These are phyloP conservation scores for Colletotrichum chlorophyti DNA, from an alignment of 2,329 filamentous ascomycete genomes.

Conservation along the genomic window DNA sequence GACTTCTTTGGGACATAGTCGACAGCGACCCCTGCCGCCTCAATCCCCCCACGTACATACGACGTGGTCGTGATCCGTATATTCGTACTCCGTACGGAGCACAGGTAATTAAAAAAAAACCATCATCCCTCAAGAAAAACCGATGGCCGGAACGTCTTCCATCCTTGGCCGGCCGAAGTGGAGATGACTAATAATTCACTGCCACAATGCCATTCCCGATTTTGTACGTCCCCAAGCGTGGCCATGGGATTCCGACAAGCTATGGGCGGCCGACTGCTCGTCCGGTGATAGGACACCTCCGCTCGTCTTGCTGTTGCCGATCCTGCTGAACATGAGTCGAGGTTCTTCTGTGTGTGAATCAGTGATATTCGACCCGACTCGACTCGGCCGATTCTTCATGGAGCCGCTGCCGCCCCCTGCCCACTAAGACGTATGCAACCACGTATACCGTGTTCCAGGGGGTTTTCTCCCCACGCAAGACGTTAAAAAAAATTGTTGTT, in stretches of 20 bases:
- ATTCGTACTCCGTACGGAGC: no score
- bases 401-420: neutral
- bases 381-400: neutral
- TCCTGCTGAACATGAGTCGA: no score
- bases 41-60: no score
- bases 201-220: constrained; percentile 14
- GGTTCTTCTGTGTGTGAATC: no score
- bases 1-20: no score
- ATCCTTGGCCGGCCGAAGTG: neutral
- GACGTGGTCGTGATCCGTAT: no score
- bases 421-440: neutral
- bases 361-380: no score
- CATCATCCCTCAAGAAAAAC: no score
- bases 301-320: neutral
- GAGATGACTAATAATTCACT: constrained; percentile 8
- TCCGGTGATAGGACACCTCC: no score
- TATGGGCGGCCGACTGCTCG: neutral
- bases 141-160: neutral
- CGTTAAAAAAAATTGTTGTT: neutral
- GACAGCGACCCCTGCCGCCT: no score
- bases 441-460: no score
- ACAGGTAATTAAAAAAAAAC: no score
- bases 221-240: neutral
- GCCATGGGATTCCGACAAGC: neutral
- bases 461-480: neutral